Evolutionary conservation across 495 filamentous ascomycete genomes (phyloP).

Genomic region (Filosporella fistucella): DNA sequence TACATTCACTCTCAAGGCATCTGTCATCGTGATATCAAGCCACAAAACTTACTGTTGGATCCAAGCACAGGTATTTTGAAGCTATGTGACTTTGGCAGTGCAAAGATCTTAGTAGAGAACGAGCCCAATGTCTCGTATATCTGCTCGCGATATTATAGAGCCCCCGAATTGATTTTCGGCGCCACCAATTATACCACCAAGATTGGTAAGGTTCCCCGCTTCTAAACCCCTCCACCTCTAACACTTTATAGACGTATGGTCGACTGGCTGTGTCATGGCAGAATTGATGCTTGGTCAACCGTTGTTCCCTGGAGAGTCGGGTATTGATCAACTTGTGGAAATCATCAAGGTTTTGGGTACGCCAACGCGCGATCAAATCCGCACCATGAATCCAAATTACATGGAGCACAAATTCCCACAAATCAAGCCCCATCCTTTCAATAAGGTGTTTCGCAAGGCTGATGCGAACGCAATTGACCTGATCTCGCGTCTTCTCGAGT

Average conservation of each 20-base stretch:
- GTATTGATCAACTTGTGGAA: slow-evolving; percentile 97
- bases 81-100: slow-evolving; percentile 97
- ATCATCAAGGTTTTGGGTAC: slow-evolving; percentile 99
- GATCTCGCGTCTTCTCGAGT: slow-evolving; percentile 90
- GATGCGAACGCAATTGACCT: slow-evolving; percentile 89
- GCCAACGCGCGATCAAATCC: slow-evolving; percentile 96
- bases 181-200: slow-evolving; percentile 99
- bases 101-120: slow-evolving; percentile 97
- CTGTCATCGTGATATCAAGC: slow-evolving; percentile 99
- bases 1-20: slow-evolving; percentile 99
- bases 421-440: slow-evolving; percentile 99
- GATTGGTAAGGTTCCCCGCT: slow-evolving; percentile 67
- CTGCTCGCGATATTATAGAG: slow-evolving; percentile 97
- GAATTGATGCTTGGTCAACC: slow-evolving; percentile 99
- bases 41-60: slow-evolving; percentile 93
- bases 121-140: slow-evolving; percentile 99
- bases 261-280: slow-evolving; percentile 98
- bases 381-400: slow-evolving; percentile 99
- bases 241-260: slow-evolving; percentile 81
- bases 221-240: slow-evolving; percentile 7
- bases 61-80: slow-evolving; percentile 88
- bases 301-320: slow-evolving; percentile 97
- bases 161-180: slow-evolving; percentile 96
- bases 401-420: slow-evolving; percentile 99
- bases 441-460: slow-evolving; percentile 97